These are phyloP conservation scores for Cladophialophora immunda DNA, from an alignment of 2,329 filamentous ascomycete genomes.

Conservation along the genomic window DNA sequence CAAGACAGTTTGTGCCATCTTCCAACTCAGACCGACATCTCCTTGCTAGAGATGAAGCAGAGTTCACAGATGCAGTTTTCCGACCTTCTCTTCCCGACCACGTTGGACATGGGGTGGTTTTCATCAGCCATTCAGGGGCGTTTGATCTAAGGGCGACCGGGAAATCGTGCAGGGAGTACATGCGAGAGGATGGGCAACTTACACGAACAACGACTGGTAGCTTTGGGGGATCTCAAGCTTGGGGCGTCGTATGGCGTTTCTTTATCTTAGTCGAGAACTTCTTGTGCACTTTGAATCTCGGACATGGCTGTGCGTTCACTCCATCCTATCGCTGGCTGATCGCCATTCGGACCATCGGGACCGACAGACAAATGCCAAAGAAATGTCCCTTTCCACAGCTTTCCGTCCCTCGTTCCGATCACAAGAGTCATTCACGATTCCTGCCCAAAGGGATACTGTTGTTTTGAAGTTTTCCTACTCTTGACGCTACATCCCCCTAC, in stretches of 20 bases:
- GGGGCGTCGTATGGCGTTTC: not conserved
- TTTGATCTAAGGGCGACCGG: not conserved
- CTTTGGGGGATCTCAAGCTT: slow-evolving; percentile 8
- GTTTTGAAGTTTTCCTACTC: too few relatives aligned
- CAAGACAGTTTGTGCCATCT: slow-evolving; percentile 13
- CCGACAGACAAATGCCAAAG: slow-evolving; percentile 1
- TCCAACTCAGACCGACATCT: slow-evolving; percentile 3
- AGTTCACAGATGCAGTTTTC: not conserved
- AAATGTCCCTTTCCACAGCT: not conserved
- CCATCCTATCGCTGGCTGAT: not conserved
- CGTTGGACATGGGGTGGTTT: slow-evolving; percentile 1
- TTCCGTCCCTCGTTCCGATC: not conserved
- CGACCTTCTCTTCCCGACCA: slow-evolving; percentile 1
- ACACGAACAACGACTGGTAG: not conserved
- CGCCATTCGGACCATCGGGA: not conserved
- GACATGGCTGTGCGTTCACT: not conserved
- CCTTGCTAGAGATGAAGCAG: not conserved
- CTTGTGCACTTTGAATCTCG: not conserved
- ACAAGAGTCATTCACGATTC: not conserved
- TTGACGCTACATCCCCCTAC: too few relatives aligned
- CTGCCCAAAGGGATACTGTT: too few relatives aligned
- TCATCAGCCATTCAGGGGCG: slow-evolving; percentile 6
- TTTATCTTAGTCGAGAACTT: not conserved
- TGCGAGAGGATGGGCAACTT: slow-evolving; percentile 8
- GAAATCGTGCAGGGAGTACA: slow-evolving; percentile 4